Evolutionary conservation across 2,329 filamentous ascomycete genomes (phyloP).

Genomic region (Aspergillus sp.): DNA sequence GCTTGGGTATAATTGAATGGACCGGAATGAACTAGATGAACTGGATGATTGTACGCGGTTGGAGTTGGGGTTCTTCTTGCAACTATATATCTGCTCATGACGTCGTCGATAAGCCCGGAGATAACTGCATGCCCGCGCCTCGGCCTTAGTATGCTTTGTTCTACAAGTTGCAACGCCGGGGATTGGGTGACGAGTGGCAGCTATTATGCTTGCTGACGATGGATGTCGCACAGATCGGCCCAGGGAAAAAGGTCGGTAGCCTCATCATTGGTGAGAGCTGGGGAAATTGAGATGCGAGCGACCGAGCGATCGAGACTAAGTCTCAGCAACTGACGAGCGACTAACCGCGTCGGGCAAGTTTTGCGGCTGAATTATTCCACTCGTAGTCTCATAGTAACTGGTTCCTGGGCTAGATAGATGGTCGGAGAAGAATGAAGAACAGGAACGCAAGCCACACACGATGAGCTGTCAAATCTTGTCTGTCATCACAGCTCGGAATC

Average conservation of each 20-base stretch:
- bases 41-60: too few relatives aligned
- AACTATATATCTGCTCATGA: background rate
- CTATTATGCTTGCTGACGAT: background rate
- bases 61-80: too few relatives aligned
- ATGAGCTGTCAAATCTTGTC: too few relatives aligned
- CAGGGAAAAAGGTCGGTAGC: background rate
- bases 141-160: background rate
- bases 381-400: too few relatives aligned
- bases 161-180: too few relatives aligned
- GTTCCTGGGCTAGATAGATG: too few relatives aligned
- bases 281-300: background rate
- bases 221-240: background rate
- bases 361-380: background rate
- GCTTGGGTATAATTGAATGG: too few relatives aligned
- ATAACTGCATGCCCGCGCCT: background rate
- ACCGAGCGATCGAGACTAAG: background rate
- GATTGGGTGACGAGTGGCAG: too few relatives aligned
- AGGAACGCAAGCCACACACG: too few relatives aligned
- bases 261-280: background rate
- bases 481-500: too few relatives aligned
- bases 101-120: background rate
- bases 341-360: background rate
- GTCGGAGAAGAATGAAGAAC: too few relatives aligned
- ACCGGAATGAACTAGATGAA: too few relatives aligned
- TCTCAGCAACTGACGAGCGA: background rate